phyloP scores from a whole-genome alignment of 768 basidiomycete species.

The Phlebiopsis gigantea region DNA sequence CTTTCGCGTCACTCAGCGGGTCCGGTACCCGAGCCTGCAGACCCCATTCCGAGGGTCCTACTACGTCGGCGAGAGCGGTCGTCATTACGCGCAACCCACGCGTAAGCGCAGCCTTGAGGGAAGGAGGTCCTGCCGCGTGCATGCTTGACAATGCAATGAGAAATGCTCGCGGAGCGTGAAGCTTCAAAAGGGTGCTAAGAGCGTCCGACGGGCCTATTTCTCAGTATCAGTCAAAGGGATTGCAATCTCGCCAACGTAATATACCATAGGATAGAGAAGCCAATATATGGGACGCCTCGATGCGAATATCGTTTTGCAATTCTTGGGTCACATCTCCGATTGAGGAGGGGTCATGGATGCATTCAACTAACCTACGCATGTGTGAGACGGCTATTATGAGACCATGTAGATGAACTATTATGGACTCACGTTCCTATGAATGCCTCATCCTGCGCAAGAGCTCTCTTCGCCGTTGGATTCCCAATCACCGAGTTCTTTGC shows the following conservation, averaged over 20 bases:
- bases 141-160: slow-evolving; percentile 56
- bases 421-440: slow-evolving; percentile 51
- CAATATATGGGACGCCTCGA: slow-evolving; percentile 72
- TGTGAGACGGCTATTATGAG: background rate
- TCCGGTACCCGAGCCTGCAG: slow-evolving; percentile 40
- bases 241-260: background rate
- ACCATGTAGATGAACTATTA: background rate
- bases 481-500: slow-evolving; percentile 77
- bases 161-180: slow-evolving; percentile 54
- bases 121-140: slow-evolving; percentile 29
- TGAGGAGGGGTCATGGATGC: slow-evolving; percentile 41
- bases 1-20: slow-evolving; percentile 45
- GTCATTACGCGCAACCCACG: slow-evolving; percentile 60
- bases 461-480: slow-evolving; percentile 66
- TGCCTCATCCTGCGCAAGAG: slow-evolving; percentile 48
- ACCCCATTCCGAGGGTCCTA: slow-evolving; percentile 69
- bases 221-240: background rate
- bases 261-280: slow-evolving; percentile 69
- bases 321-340: slow-evolving; percentile 28
- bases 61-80: slow-evolving; percentile 55
- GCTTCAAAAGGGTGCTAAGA: slow-evolving; percentile 49
- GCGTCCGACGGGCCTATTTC: slow-evolving; percentile 57
- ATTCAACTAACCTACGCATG: slow-evolving; percentile 51
- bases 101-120: slow-evolving; percentile 52
- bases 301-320: slow-evolving; percentile 47